phyloP scores from a whole-genome alignment of 768 basidiomycete genomes.

The Omphalotus guepiniiformis region DNA sequence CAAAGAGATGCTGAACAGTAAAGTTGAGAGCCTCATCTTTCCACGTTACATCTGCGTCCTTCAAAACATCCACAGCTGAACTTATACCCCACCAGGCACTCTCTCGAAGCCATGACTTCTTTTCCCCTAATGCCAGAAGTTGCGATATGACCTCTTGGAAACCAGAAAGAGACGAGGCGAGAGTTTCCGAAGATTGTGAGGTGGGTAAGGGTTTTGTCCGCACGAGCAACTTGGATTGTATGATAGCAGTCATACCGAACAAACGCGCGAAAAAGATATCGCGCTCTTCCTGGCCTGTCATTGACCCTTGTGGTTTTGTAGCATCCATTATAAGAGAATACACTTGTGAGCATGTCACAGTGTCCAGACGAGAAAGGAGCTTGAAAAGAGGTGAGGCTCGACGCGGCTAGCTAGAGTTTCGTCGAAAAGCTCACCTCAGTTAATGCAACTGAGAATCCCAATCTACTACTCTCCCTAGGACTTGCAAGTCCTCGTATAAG shows the following conservation, averaged over 20 bases:
- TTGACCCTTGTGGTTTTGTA: constrained; percentile 67
- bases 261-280: constrained; percentile 90
- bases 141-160: constrained; percentile 57
- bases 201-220: constrained; percentile 51
- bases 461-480: constrained; percentile 86
- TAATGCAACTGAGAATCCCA: constrained; percentile 94
- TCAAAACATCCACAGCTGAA: constrained; percentile 57
- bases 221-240: constrained; percentile 80
- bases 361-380: constrained; percentile 76
- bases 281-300: constrained; percentile 89
- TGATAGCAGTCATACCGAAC: constrained; percentile 82
- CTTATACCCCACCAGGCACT: constrained; percentile 84
- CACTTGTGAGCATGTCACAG: constrained; percentile 75
- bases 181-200: constrained; percentile 48
- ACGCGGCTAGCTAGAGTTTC: background rate
- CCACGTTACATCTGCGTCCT: constrained; percentile 63
- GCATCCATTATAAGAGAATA: constrained; percentile 68
- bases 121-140: constrained; percentile 67
- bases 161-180: constrained; percentile 52
- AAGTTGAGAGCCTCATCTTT: constrained; percentile 55
- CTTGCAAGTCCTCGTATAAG: constrained; percentile 87
- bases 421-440: constrained; percentile 66
- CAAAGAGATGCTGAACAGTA: constrained; percentile 50
- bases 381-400: constrained; percentile 25
- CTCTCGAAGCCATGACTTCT: constrained; percentile 89